phyloP scores from a whole-genome alignment of 2,329 filamentous ascomycete species.

The Alternaria viburni region DNA sequence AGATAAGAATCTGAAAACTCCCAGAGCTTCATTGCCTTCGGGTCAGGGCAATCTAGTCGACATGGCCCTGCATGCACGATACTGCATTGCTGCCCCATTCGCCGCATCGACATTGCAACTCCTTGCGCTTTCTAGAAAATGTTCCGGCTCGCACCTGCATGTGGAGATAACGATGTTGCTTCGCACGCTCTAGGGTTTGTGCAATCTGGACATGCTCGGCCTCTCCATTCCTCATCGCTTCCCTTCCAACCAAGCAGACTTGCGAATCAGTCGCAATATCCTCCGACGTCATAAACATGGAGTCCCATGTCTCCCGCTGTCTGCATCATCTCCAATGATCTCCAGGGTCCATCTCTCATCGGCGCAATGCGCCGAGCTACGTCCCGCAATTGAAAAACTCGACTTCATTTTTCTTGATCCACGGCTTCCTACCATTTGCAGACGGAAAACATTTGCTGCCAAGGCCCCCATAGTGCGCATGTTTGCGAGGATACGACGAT shows the following conservation, averaged over 20 bases:
- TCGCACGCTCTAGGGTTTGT: conserved; percentile 2
- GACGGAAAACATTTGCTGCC: conserved; percentile 6
- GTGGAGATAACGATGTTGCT: conserved; percentile 1
- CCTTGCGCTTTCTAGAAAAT: conserved; percentile 1
- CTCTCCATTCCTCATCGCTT: background rate
- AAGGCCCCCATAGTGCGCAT: conserved; percentile 10
- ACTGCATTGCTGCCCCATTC: conserved; percentile 11
- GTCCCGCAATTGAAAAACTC: conserved; percentile 2
- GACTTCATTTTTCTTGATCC: conserved; percentile 17
- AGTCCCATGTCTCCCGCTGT: conserved; percentile 13
- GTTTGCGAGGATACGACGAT: conserved; percentile 12
- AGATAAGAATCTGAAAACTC: background rate
- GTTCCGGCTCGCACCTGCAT: conserved; percentile 10
- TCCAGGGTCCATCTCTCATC: conserved; percentile 15
- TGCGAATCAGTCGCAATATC: background rate
- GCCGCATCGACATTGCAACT: conserved; percentile 4
- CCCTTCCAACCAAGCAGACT: background rate
- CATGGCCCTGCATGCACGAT: conserved; percentile 12
- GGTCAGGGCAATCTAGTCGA: conserved; percentile 1
- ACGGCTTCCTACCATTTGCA: conserved; percentile 9
- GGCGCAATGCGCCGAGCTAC: conserved; percentile 6
- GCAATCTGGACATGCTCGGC: conserved; percentile 17
- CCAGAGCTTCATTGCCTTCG: background rate
- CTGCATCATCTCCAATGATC: conserved; percentile 21
- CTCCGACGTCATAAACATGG: conserved; percentile 23